Percentiles rank a stretch among this genome's conserved stretches.
These are phyloP conservation scores for Trichopus zeylanicus DNA, from an alignment of 116 monocot genomes.

Conservation along the genomic window DNA sequence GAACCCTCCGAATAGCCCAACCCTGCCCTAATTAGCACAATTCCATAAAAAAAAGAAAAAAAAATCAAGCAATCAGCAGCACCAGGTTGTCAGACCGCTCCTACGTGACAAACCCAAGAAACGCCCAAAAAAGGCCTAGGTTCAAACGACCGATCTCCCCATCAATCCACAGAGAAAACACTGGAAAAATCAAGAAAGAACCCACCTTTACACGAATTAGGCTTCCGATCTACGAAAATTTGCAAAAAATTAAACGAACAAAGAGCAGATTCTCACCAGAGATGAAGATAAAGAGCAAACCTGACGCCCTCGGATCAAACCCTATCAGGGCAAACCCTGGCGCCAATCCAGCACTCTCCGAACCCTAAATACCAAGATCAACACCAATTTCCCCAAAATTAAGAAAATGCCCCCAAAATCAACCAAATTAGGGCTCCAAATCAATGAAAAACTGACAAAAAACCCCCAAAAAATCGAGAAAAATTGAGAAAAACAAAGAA, in stretches of 20 bases:
- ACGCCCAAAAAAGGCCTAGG: conserved; percentile 2
- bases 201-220: neutral
- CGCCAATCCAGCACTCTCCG: too few species aligned
- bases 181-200: neutral
- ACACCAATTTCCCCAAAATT: neutral
- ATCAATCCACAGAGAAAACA: neutral
- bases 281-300: neutral
- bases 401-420: neutral
- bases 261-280: neutral
- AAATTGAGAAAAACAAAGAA: too few species aligned
- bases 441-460: neutral
- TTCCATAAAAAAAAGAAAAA: neutral
- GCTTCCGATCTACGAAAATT: neutral
- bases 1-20: conserved; percentile 1
- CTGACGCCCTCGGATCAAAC: neutral
- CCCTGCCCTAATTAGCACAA: neutral
- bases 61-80: neutral
- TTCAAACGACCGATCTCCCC: neutral
- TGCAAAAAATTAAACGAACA: neutral
- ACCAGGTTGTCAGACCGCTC: neutral
- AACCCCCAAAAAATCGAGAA: neutral
- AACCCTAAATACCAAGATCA: neutral
- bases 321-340: neutral
- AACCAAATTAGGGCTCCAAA: neutral
- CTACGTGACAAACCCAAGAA: neutral